Conservation (phyloP, 805 yeast species). For the Metschnikowia santaceciliae region DNA sequence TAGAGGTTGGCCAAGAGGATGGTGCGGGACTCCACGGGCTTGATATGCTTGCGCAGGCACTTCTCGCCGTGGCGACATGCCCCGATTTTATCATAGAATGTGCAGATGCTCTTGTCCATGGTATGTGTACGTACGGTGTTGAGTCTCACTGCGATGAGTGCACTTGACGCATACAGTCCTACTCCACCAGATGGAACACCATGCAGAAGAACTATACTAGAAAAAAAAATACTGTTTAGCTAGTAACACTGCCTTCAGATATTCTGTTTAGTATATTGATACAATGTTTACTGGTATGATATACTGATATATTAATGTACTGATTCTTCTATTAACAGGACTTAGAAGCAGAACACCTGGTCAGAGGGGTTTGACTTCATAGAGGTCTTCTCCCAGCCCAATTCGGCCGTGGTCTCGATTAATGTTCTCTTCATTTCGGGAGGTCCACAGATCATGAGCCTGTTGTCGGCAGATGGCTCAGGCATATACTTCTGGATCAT, state of each 20-base stretch:
- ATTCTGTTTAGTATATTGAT: too few species aligned
- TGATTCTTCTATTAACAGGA: too few species aligned
- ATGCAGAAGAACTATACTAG: too few species aligned
- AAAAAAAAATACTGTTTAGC: too few species aligned
- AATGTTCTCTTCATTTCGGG: constrained; percentile 58
- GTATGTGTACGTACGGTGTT: not conserved
- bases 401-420: constrained; percentile 46
- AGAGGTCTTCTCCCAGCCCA: constrained; percentile 57
- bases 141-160: not conserved
- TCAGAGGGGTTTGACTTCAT: constrained; percentile 47
- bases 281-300: too few species aligned
- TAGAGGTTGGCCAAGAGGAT: constrained; percentile 63
- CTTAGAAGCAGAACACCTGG: constrained; percentile 55
- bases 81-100: constrained; percentile 78
- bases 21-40: constrained; percentile 63
- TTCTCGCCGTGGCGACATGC: constrained; percentile 92
- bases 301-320: not conserved
- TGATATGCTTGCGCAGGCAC: constrained; percentile 70
- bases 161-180: not conserved
- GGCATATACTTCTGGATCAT: constrained; percentile 55
- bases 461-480: constrained; percentile 41
- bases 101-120: constrained; percentile 30
- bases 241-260: not conserved
- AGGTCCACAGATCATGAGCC: constrained; percentile 73
- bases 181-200: too few species aligned